Conservation (phyloP, 768 basidiomycete genomes). For the Suillus weaverae region DNA sequence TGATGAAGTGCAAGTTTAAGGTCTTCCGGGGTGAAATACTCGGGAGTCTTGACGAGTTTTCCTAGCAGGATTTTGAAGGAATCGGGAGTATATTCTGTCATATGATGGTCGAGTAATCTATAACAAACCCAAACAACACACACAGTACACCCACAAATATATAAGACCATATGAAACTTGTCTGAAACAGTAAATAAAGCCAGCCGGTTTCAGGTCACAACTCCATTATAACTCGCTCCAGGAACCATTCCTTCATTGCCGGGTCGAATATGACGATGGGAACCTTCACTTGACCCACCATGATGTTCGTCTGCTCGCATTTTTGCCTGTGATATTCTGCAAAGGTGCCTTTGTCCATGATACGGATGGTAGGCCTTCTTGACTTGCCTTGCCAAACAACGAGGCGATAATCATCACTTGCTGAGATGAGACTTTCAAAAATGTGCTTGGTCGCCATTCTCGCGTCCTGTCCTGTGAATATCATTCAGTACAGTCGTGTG, state of each 20-base stretch:
- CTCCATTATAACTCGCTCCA: slow-evolving; percentile 3
- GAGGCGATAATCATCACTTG: background rate
- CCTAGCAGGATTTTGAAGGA: slow-evolving; percentile 78
- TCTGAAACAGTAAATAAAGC: background rate
- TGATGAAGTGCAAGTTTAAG: slow-evolving; percentile 72
- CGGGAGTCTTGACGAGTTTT: slow-evolving; percentile 78
- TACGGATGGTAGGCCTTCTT: slow-evolving; percentile 20
- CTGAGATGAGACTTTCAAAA: background rate
- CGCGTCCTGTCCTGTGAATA: background rate
- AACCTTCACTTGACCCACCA: slow-evolving; percentile 17
- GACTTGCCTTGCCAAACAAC: background rate
- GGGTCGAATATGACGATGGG: slow-evolving; percentile 1
- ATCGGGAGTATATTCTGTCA: slow-evolving; percentile 37
- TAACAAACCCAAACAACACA: background rate
- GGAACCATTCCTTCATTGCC: background rate
- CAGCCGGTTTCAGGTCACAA: too few relatives aligned
- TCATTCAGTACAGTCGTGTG: background rate
- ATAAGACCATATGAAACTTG: background rate
- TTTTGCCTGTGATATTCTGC: slow-evolving; percentile 19
- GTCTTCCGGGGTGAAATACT: slow-evolving; percentile 78
- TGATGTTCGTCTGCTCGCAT: slow-evolving; percentile 9
- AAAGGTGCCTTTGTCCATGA: slow-evolving; percentile 22
- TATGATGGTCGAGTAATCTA: slow-evolving; percentile 1
- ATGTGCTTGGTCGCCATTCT: slow-evolving; percentile 6
- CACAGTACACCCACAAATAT: background rate